Evolutionary conservation across 1,284 basidiomycete species (phyloP).

Genomic region (Trichosporon faecale): DNA sequence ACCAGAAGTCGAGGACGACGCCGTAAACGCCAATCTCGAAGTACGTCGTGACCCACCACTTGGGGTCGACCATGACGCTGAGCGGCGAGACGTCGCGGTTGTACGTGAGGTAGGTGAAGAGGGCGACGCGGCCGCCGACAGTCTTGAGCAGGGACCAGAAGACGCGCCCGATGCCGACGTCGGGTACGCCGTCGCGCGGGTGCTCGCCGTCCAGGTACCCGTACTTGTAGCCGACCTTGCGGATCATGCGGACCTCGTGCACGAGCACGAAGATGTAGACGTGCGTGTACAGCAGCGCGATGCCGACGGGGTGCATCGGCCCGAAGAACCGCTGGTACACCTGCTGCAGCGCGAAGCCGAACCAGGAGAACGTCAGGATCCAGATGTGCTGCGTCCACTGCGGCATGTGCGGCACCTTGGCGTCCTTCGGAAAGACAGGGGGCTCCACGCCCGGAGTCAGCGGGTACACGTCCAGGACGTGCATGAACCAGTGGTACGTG

Average conservation of each 20-base stretch:
- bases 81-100: not conserved
- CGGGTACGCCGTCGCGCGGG: constrained; percentile 12
- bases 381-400: constrained; percentile 10
- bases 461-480: constrained; percentile 13
- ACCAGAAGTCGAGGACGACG: constrained; percentile 11
- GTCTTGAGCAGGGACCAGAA: constrained; percentile 7
- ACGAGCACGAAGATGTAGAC: constrained; percentile 7
- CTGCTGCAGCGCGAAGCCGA: constrained; percentile 6
- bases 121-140: constrained; percentile 1
- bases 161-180: constrained; percentile 8
- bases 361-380: constrained; percentile 11
- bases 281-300: constrained; percentile 8
- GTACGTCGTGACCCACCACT: constrained; percentile 7
- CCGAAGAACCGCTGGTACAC: not conserved
- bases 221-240: not conserved
- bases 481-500: not conserved
- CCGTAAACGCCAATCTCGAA: constrained; percentile 13
- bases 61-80: not conserved
- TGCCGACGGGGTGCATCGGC: not conserved
- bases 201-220: constrained; percentile 12
- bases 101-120: constrained; percentile 6
- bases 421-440: constrained; percentile 4
- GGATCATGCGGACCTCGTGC: constrained; percentile 9
- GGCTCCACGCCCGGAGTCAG: not conserved
- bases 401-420: constrained; percentile 10